Percentiles rank a stretch among this genome's conserved stretches.
Conservation (phyloP, 257 asterid species). For the Solanum appendiculatum region DNA sequence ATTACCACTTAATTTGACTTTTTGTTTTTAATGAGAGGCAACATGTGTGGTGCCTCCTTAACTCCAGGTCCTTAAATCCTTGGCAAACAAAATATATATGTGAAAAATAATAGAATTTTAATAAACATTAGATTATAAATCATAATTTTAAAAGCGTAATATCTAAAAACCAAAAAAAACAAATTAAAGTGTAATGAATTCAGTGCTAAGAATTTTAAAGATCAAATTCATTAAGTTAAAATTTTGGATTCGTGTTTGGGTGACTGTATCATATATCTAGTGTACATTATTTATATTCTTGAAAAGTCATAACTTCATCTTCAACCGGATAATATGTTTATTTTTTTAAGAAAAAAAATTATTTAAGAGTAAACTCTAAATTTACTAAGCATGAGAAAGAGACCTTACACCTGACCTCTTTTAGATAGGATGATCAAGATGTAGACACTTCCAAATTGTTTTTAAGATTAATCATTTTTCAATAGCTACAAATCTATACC, state of each 20-base stretch:
- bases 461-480: no score
- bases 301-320: neutral
- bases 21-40: neutral
- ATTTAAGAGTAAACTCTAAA: neutral
- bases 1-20: neutral
- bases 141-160: neutral
- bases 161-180: no score
- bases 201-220: neutral
- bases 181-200: neutral
- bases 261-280: no score
- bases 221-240: neutral
- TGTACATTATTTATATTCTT: neutral
- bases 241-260: neutral
- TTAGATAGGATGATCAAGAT: neutral
- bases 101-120: no score
- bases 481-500: no score
- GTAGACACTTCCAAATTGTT: neutral
- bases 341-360: no score
- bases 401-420: neutral
- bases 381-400: neutral
- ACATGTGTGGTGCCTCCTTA: neutral
- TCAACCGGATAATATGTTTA: neutral
- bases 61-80: neutral
- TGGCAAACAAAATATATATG: no score
- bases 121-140: no score